A percentile compares a stretch with the other conserved stretches of the same genome.
phyloP scores from a whole-genome alignment of 345 rosid species.

The Cardamine resedifolia region DNA sequence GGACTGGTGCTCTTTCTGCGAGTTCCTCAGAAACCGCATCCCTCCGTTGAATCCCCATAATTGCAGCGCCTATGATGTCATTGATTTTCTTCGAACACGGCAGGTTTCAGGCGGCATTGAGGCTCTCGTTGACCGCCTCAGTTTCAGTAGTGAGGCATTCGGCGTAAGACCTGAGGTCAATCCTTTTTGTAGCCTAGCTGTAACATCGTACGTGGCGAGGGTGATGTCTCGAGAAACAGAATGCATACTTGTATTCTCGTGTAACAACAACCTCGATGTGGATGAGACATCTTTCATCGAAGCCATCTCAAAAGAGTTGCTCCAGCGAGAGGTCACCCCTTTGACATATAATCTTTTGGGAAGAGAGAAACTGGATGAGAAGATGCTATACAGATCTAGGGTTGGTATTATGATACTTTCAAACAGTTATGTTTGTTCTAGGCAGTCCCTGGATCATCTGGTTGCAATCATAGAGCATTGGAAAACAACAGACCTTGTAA shows the following conservation, averaged over 20 bases:
- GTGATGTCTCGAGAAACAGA: background rate
- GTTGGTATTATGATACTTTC: conserved; percentile 29
- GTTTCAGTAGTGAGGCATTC: rapidly evolving
- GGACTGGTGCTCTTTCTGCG: conserved; percentile 65
- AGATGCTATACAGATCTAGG: conserved; percentile 1
- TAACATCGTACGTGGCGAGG: background rate
- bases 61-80: background rate
- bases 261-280: conserved; percentile 10
- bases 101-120: background rate
- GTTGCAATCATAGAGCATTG: conserved; percentile 6
- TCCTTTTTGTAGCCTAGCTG: conserved; percentile 12
- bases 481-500: background rate
- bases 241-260: background rate
- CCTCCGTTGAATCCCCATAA: background rate
- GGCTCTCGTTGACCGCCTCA: background rate
- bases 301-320: conserved; percentile 1
- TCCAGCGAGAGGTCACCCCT: background rate
- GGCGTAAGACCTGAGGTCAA: background rate
- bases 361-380: background rate
- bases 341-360: conserved; percentile 10
- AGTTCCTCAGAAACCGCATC: conserved; percentile 33
- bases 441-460: conserved; percentile 8
- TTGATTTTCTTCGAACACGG: conserved; percentile 8
- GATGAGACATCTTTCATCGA: conserved; percentile 8
- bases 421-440: background rate